Percentiles rank a stretch among this genome's conserved stretches.
Conservation (phyloP, 2,329 filamentous ascomycete species). For the Venturia effusa region DNA sequence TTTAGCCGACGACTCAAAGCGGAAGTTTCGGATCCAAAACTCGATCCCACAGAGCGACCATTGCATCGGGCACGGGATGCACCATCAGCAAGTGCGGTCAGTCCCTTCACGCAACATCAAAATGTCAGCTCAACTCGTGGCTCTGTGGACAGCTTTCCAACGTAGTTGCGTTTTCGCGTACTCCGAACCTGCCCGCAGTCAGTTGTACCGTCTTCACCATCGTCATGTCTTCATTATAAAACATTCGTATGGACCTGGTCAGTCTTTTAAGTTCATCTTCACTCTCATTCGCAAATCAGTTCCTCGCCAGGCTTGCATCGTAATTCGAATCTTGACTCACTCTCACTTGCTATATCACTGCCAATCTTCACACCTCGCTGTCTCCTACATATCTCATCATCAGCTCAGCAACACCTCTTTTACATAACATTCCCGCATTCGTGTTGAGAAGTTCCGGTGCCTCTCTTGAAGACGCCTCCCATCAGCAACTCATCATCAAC, state of each 20-base stretch:
- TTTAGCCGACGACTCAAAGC: neutral
- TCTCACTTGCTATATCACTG: neutral
- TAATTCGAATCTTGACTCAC: constrained; percentile 1
- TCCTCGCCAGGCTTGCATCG: neutral
- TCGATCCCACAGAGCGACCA: neutral
- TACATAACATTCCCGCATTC: neutral
- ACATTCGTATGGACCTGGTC: neutral
- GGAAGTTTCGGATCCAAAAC: neutral
- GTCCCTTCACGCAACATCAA: neutral
- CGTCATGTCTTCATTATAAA: constrained; percentile 3
- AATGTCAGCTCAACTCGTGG: constrained; percentile 3
- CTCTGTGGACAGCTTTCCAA: neutral
- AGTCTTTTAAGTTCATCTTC: neutral
- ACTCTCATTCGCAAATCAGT: constrained; percentile 1
- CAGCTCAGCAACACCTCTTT: neutral
- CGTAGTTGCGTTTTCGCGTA: neutral
- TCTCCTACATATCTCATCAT: neutral
- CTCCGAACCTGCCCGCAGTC: neutral
- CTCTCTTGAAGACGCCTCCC: neutral
- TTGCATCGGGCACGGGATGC: neutral
- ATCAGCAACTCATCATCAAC: neutral
- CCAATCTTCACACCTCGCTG: neutral
- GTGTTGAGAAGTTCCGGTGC: neutral
- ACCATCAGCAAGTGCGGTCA: neutral
- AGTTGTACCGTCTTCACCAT: neutral